Conservation (phyloP, 768 basidiomycete species). For the Lentinus tigrinus region DNA sequence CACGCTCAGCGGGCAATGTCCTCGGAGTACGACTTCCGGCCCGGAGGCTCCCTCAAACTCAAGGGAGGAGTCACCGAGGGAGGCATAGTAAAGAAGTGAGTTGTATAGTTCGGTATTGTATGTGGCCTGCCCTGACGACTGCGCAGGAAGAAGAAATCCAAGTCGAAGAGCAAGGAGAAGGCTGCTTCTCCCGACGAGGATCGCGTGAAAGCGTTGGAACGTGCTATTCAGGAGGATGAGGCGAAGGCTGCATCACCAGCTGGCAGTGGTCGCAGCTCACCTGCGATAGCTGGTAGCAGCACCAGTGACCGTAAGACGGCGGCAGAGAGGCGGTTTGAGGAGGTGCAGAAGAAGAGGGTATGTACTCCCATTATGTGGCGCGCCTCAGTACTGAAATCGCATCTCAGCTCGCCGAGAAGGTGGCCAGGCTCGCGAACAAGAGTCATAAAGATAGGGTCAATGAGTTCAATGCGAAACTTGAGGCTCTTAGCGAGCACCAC, state of each 20-base stretch:
- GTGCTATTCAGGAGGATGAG: slow-evolving; percentile 37
- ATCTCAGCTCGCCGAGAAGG: slow-evolving; percentile 66
- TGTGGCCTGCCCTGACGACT: slow-evolving; percentile 12
- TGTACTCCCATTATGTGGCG: slow-evolving; percentile 9
- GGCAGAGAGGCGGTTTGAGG: slow-evolving; percentile 85
- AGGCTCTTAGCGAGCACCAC: slow-evolving; percentile 88
- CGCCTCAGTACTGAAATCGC: neutral
- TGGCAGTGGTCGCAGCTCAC: slow-evolving; percentile 60
- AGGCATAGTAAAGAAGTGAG: slow-evolving; percentile 81
- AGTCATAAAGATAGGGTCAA: slow-evolving; percentile 93
- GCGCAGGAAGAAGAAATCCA: slow-evolving; percentile 83
- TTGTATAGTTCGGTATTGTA: slow-evolving; percentile 7
- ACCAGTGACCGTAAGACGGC: slow-evolving; percentile 69
- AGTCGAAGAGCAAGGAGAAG: slow-evolving; percentile 45
- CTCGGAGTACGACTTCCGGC: slow-evolving; percentile 75
- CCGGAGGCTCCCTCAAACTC: slow-evolving; percentile 87
- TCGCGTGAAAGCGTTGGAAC: slow-evolving; percentile 49
- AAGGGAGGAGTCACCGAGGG: slow-evolving; percentile 81
- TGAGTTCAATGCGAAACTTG: slow-evolving; percentile 86
- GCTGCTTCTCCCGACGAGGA: slow-evolving; percentile 46
- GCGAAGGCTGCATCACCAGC: slow-evolving; percentile 43
- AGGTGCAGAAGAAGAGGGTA: slow-evolving; percentile 80
- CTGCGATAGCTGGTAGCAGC: slow-evolving; percentile 46
- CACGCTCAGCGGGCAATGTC: slow-evolving; percentile 51
- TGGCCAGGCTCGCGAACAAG: slow-evolving; percentile 74